These are phyloP conservation scores for Diaporthe sp. DNA, from an alignment of 2,329 filamentous ascomycete species.

Conservation along the genomic window DNA sequence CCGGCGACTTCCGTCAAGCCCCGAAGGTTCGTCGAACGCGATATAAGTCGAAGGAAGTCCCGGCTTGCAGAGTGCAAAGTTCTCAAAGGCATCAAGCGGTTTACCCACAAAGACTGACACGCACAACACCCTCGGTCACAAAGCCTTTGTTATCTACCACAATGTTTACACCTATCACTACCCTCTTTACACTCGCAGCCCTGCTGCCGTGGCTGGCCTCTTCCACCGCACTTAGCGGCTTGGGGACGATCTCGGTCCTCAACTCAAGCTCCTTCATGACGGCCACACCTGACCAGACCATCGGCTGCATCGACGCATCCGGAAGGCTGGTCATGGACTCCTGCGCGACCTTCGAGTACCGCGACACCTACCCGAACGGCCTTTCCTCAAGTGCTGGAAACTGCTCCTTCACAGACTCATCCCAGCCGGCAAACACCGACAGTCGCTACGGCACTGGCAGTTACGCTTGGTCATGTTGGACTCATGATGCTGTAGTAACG, in stretches of 20 bases:
- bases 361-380: not conserved
- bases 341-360: conserved; percentile 25
- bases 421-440: conserved; percentile 25
- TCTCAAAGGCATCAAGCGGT: not conserved
- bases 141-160: not conserved
- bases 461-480: conserved; percentile 30
- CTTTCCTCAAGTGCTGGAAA: conserved; percentile 20
- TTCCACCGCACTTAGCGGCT: conserved; percentile 4
- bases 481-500: not conserved
- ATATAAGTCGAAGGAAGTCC: not conserved
- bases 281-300: conserved; percentile 1
- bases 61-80: not conserved
- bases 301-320: conserved; percentile 29
- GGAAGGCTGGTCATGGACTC: conserved; percentile 29
- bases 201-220: not conserved
- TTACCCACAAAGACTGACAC: not conserved
- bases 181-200: not conserved
- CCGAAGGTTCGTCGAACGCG: not conserved
- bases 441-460: conserved; percentile 11
- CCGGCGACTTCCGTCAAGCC: conserved; percentile 7
- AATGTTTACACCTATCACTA: conserved; percentile 21
- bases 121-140: not conserved
- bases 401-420: conserved; percentile 30
- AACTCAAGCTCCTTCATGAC: conserved; percentile 20
- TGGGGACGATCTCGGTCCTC: conserved; percentile 25